Base-by-base conservation (phyloP, 192 early-diverging fungal species). In the Backusella luteola region DNA sequence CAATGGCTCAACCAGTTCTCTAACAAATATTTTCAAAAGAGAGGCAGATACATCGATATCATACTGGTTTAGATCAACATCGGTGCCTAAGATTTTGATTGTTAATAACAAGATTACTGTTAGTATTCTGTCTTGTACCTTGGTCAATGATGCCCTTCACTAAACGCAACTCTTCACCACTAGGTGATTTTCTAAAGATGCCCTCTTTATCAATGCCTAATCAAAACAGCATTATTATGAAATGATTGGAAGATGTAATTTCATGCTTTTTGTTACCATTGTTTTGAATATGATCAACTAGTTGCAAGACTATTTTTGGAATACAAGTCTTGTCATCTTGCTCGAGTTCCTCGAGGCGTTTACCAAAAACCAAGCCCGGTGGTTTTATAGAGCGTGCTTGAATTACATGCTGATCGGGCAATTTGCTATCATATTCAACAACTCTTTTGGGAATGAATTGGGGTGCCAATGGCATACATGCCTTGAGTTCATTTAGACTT, bases 161-260 rank as follows among this genome's bases (percentile, higher is more conserved):
- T 52, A 87, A 83, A 56, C 90, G 88, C 68, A 98, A 81, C 46
- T 90, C 88, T 46, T 84, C 79, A 8, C 90, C 90, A 15, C 87
- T 84, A 26, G 96, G 96, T n/a, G 94, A 93, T 52, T 93, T 86
- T 19, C 96, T 86, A 77, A 98, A 98, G 23, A 98, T 78, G 21
- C 96, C 96, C 77, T 95, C 93, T 19, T 89, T 88, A 63, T 89
- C 84, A 44, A 98, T 84, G 0, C 94, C 93, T 88, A 78, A 68
- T n/a, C 41, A 69, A 56, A 56, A 56, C 8, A 63, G 26, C 9
- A 19, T 44, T 49, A 34, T 32, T 59, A 34, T 67, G 15, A 49
- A 49, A 49, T 49, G 19, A 49, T 11, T 26, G n/a, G 19, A 35
- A 41, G 41, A 29, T 32, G 6, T 23, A 5, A 66, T 39, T 75